Percentiles rank a stretch among this genome's conserved stretches.
Evolutionary conservation across 1,284 basidiomycete species (phyloP).

Genomic region (Malassezia furfur): DNA sequence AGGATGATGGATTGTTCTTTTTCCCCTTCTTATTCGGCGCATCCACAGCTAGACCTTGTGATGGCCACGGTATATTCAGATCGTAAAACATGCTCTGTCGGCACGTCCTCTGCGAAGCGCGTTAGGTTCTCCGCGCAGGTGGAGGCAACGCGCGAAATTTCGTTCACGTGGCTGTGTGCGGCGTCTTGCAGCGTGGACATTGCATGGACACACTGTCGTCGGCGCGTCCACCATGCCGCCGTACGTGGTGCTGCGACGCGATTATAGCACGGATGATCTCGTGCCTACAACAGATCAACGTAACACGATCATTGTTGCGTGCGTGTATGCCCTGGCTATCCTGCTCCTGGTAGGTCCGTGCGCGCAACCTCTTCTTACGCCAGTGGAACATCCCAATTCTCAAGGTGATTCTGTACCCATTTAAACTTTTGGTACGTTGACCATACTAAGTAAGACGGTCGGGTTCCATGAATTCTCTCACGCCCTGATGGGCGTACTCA

Average conservation of each 20-base stretch:
- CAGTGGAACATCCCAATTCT: constrained; percentile 39
- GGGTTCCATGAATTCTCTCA: constrained; percentile 41
- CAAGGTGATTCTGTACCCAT: constrained; percentile 44
- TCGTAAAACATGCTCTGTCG: constrained; percentile 32
- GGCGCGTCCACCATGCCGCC: constrained; percentile 1
- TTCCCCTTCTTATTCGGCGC: constrained; percentile 18
- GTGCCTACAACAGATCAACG: constrained; percentile 29
- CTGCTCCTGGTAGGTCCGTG: constrained; percentile 24
- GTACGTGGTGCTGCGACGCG: background rate
- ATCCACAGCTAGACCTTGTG: background rate
- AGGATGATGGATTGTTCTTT: constrained; percentile 14
- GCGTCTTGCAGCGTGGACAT: background rate
- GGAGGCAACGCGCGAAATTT: background rate
- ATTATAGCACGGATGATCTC: background rate
- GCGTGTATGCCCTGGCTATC: constrained; percentile 36
- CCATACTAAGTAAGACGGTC: constrained; percentile 17
- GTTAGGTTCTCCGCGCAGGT: too few relatives aligned
- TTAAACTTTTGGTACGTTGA: constrained; percentile 37
- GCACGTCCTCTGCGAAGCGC: too few relatives aligned
- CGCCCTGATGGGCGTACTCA: constrained; percentile 56
- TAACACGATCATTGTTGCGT: constrained; percentile 45
- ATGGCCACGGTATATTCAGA: constrained; percentile 36
- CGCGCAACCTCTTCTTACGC: background rate
- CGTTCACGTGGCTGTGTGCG: constrained; percentile 6
- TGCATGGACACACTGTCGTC: background rate